A percentile compares a stretch with the other conserved stretches of the same genome.
These are phyloP conservation scores for Aureococcus anophagefferens DNA, from an alignment of 108 stramenopile genomes.

Conservation along the genomic window DNA sequence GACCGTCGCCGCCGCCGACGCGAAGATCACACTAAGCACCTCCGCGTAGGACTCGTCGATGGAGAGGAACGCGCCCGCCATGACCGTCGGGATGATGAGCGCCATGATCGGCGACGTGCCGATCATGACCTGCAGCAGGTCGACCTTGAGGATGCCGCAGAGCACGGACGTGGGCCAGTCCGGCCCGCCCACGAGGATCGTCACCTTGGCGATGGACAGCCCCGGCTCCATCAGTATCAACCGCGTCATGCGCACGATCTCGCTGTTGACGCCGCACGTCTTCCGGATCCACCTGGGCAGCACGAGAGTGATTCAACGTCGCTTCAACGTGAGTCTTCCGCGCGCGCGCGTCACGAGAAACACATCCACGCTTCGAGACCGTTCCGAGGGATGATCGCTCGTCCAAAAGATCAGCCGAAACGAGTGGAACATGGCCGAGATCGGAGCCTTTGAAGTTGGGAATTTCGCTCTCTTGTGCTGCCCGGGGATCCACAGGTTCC, in stretches of 20 bases:
- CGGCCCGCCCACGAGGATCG: conserved; percentile 53
- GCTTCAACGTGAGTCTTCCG: too few relatives aligned
- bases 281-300: too few relatives aligned
- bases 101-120: conserved; percentile 48
- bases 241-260: conserved; percentile 38
- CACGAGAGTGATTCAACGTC: too few relatives aligned
- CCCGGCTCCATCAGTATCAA: conserved; percentile 37
- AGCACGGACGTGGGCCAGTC: conserved; percentile 52
- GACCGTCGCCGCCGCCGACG: conserved; percentile 37
- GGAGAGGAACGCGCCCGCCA: conserved; percentile 46
- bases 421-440: too few relatives aligned
- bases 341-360: too few relatives aligned
- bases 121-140: conserved; percentile 44
- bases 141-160: conserved; percentile 50
- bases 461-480: too few relatives aligned
- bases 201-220: conserved; percentile 41
- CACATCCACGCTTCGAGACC: too few relatives aligned
- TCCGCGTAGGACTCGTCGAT: conserved; percentile 16
- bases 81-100: conserved; percentile 46
- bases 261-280: conserved; percentile 46
- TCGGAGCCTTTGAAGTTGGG: too few relatives aligned
- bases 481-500: conserved; percentile 40
- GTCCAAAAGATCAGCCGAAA: too few relatives aligned
- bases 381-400: too few relatives aligned
- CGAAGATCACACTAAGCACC: conserved; percentile 36